Percentiles rank a stretch among this genome's conserved stretches.
phyloP scores from a whole-genome alignment of 345 rosid genomes.

The Conringia planisiliqua region DNA sequence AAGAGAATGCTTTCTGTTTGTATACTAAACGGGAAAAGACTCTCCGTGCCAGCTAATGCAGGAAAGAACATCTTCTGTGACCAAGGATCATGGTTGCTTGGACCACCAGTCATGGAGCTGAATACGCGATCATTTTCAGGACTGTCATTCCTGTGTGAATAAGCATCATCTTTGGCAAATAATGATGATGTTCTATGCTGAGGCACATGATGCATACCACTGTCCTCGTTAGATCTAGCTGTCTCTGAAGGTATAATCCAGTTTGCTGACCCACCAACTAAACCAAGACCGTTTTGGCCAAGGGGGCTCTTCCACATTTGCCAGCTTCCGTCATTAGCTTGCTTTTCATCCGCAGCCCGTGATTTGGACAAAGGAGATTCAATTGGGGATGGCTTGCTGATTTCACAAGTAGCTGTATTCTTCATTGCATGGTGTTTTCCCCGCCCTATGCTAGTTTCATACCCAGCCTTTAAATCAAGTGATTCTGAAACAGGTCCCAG shows the following conservation, averaged over 20 bases:
- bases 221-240: constrained; percentile 50
- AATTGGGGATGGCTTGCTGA: constrained; percentile 79
- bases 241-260: constrained; percentile 45
- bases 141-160: constrained; percentile 59
- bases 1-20: constrained; percentile 27
- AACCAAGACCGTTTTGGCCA: constrained; percentile 38
- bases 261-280: not conserved
- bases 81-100: constrained; percentile 72
- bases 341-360: constrained; percentile 65
- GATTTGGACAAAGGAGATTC: constrained; percentile 77
- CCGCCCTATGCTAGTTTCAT: constrained; percentile 42
- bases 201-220: constrained; percentile 41
- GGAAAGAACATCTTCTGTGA: constrained; percentile 62
- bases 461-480: constrained; percentile 64
- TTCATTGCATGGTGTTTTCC: constrained; percentile 46
- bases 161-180: constrained; percentile 62
- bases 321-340: constrained; percentile 65
- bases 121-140: constrained; percentile 54
- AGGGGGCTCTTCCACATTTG: constrained; percentile 92
- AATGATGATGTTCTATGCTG: constrained; percentile 57
- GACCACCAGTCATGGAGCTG: constrained; percentile 47
- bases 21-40: constrained; percentile 35
- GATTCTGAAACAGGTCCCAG: constrained; percentile 98
- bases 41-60: too few relatives aligned
- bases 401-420: constrained; percentile 50